Evolutionary conservation across 2,329 filamentous ascomycete genomes (phyloP), one percentile per base, ranked within the genome.

Genomic region (Nemania serpens): DNA sequence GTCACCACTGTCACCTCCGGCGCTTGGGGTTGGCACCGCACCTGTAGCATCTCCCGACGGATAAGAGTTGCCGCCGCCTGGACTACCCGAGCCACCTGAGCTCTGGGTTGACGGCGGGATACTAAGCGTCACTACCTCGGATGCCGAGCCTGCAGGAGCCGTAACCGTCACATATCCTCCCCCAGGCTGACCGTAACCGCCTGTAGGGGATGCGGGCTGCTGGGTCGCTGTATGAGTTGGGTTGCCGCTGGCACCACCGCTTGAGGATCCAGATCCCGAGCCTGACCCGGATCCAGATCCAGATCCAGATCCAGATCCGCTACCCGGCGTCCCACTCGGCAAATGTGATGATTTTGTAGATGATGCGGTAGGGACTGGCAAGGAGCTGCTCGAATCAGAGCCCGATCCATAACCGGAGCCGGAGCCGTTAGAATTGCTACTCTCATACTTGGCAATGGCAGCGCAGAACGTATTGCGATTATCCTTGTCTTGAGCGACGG

Each of bases 401-500:
- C 63, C 53, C 17, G 63, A 59, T 61, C 61, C 57, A 55, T 50
- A 50, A 55, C 62, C 58, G 41, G 57, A 18, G 12, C 61, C 53
- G 6, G 57, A 43, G 36, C 13, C 46, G 5, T 17, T 33, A 3
- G 64, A 62, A 10, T 50, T 42, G 17, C 47, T 55, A 62, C 65
- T 64, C 56, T 74, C 68, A 72, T 87, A 87, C 51, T 79, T 69
- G 25, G 84, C 84, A 60, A 90, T 75, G 25, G 85, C 84, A 4
- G 84, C 85, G 68, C 86, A 88, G 70, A 87, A 90, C 68, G 81
- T 86, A 74, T 86, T 88, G 58, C 84, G 78, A 76, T 90, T 89
- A 73, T 89, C 85, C 53, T 74, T 75, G 66, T 88, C 85, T 4
- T 84, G 73, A 49, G 82, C 84, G 1, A 77, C 77, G 13, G 78